Conservation (phyloP, 2,329 filamentous ascomycete genomes). For the Penicillium rolfsii region DNA sequence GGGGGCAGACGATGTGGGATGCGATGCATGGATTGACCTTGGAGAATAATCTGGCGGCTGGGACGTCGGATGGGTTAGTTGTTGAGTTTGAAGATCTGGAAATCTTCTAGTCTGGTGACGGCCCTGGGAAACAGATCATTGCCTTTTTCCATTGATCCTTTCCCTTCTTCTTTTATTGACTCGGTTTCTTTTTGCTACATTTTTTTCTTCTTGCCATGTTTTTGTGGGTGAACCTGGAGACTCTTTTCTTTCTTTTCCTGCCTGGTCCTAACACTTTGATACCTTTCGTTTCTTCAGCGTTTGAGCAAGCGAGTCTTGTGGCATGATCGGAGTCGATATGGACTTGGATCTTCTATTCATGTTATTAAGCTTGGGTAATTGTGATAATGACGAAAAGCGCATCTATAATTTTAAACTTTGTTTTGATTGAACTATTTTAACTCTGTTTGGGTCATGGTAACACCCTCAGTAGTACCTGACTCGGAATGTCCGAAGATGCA, state of each 20-base stretch:
- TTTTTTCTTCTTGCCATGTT: conserved; percentile 35
- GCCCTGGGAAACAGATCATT: neutral
- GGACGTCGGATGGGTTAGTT: conserved; percentile 45
- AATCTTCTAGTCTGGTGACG: conserved; percentile 44
- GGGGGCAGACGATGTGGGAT: conserved; percentile 45
- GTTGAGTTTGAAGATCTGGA: conserved; percentile 58
- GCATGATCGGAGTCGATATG: conserved; percentile 28
- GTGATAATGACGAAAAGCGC: neutral
- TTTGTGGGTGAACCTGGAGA: conserved; percentile 2
- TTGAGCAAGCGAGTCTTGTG: conserved; percentile 26
- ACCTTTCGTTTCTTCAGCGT: conserved; percentile 26
- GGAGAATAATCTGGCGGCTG: conserved; percentile 27
- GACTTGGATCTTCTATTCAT: conserved; percentile 1
- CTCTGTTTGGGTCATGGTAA: neutral
- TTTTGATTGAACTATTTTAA: neutral
- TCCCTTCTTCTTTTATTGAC: conserved; percentile 1
- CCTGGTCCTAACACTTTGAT: conserved; percentile 13
- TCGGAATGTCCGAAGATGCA: no score
- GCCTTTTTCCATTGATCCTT: neutral
- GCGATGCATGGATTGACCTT: conserved; percentile 40
- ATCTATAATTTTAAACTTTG: neutral
- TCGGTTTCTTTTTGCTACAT: conserved; percentile 12
- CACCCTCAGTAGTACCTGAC: no score
- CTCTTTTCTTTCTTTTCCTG: neutral
- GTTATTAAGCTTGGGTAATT: neutral